Conservation (phyloP, 805 yeast genomes). For the Phaffomyces opuntiae region DNA sequence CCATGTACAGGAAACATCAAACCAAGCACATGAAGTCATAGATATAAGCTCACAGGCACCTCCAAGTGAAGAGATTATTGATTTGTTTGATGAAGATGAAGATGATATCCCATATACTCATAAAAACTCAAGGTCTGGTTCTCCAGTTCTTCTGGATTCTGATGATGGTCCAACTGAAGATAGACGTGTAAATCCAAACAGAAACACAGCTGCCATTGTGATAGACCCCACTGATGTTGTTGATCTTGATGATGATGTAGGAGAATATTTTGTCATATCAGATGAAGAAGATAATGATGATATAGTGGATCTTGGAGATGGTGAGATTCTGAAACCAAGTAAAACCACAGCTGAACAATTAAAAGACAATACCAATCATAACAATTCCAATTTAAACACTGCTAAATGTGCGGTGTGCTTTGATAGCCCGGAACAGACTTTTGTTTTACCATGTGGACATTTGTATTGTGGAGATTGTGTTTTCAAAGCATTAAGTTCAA, state of each 20-base stretch:
- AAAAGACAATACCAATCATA: slow-evolving; percentile 11
- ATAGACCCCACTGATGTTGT: not conserved
- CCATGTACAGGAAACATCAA: not conserved
- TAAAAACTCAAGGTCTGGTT: slow-evolving; percentile 14
- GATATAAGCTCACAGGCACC: not conserved
- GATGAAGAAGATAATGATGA: slow-evolving; percentile 5
- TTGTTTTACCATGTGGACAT: slow-evolving; percentile 52
- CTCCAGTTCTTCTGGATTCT: slow-evolving; percentile 15
- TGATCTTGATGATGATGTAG: slow-evolving; percentile 5
- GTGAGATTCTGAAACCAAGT: slow-evolving; percentile 11
- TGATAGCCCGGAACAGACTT: slow-evolving; percentile 42
- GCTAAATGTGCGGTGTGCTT: slow-evolving; percentile 47
- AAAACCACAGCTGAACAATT: slow-evolving; percentile 29
- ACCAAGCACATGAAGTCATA: not conserved
- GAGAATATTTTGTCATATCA: not conserved
- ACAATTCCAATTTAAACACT: slow-evolving; percentile 9
- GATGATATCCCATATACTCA: slow-evolving; percentile 24
- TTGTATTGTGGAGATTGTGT: slow-evolving; percentile 47
- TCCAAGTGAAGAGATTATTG: not conserved
- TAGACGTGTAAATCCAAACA: not conserved
- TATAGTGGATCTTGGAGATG: slow-evolving; percentile 8
- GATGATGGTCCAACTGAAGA: slow-evolving; percentile 5
- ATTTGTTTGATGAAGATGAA: slow-evolving; percentile 17
- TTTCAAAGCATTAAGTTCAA: slow-evolving; percentile 35
- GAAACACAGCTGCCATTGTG: not conserved